phyloP scores from a whole-genome alignment of 495 filamentous ascomycete species.

The Choiromyces venosus region DNA sequence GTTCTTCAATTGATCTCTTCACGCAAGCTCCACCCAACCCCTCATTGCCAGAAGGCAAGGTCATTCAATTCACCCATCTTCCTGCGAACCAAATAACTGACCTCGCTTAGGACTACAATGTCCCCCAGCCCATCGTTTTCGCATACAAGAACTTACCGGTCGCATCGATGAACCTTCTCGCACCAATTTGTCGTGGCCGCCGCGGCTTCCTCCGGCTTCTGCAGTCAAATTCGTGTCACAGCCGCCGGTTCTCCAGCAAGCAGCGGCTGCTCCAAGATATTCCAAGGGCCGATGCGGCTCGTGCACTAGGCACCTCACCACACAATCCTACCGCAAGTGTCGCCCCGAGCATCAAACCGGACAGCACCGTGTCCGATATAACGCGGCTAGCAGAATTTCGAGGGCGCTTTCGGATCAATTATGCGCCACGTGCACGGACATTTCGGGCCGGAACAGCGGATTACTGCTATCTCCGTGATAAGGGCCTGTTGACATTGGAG shows the following conservation, averaged over 20 bases:
- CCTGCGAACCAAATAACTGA: not conserved
- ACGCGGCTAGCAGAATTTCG: not conserved
- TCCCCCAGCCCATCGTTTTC: not conserved
- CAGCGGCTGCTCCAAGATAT: not conserved
- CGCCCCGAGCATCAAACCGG: not conserved
- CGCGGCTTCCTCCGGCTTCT: not conserved
- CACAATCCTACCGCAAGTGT: not conserved
- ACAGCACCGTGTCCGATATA: not conserved
- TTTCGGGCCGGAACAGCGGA: not conserved
- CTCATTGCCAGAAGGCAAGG: not conserved
- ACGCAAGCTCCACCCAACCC: not conserved
- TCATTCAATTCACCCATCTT: not conserved
- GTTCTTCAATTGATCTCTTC: not conserved
- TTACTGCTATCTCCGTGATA: constrained; percentile 20
- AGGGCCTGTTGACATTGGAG: not conserved
- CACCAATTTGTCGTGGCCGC: not conserved
- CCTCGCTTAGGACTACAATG: not conserved
- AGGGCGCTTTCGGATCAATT: not conserved
- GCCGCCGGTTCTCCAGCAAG: not conserved
- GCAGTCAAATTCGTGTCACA: not conserved
- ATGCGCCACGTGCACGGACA: not conserved
- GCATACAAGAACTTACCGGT: not conserved
- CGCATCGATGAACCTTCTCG: not conserved
- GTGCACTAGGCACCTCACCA: not conserved
- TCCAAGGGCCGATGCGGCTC: not conserved